Base-by-base conservation (phyloP, 805 yeast species). In the Cyberlindnera xylosilytica region DNA sequence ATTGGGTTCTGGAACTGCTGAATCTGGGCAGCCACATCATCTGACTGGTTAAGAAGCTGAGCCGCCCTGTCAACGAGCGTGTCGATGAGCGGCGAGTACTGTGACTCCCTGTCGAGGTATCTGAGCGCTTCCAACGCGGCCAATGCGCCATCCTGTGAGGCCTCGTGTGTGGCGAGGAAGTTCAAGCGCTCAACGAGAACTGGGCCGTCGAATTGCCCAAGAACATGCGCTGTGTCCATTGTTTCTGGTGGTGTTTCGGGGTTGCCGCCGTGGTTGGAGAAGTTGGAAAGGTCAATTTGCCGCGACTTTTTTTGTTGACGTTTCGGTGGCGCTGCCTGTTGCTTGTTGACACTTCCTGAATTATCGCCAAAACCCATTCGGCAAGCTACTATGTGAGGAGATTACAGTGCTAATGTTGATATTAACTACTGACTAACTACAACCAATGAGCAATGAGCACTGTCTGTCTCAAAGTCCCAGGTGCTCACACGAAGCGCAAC, bases 91-190 rank as follows among this genome's bases (percentile, higher is more conserved):
- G 60, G 58, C 15, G 52, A 46, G 27, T 35, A 47, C 29, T 45
- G 50, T 8, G 45, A 49, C 3, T 27, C 39, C n/a, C 31, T 38
- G 27, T 41, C 45, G 17, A 52, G 26, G 31, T 51, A 49, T 13
- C 44, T 45, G 33, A 56, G 43, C 1, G 57, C 60, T 4, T 39
- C 38, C 9, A 38, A 20, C 1, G 60, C 50, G 1, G 56, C 57
- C 9, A 17, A 19, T 6, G 33, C 37, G 4, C 53, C 41, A 6
- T 19, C 15, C 1, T 34, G 20, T 4, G 38, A 41, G 11, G 46
- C 47, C 10, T 31, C 32, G 1, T 32, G 39, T 1, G 41, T 7
- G n/a, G 47, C 45, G 2, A 54, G 23, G 11, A 46, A 42, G 9
- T 43, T 49, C 5, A 54, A 45, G 16, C 52, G 44, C 35, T 54